Evolutionary conservation across 306 rosid species (phyloP), one percentile per base, ranked within the genome.

Genomic region (Prunus davidiana): DNA sequence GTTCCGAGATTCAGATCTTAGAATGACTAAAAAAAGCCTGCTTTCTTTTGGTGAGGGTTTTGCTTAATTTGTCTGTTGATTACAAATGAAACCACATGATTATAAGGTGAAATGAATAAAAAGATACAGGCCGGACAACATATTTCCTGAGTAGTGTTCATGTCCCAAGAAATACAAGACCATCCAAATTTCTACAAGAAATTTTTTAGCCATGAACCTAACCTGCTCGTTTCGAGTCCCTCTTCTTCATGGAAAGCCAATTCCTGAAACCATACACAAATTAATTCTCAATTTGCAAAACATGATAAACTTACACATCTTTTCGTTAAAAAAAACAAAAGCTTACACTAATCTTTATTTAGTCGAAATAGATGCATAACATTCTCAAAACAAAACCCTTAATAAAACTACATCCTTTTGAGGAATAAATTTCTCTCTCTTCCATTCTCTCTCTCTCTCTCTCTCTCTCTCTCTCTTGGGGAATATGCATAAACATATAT

Each of bases 171-270:
- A 55, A 54, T 27, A 22, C 34, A 55, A 10, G 27, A 51, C 52
- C 64, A 34, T 71, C 52, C 20, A 55, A 71, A 52, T 71, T 50
- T 71, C 32, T 57, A 8, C 5, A 24, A 57, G 6, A 56, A 22
- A 57, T 14, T 16, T 8, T 12, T 18, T 65, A 78, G 2, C 70
- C 64, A 64, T 65, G 83, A 83, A 76, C 51, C 73, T 83, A 51
- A 93, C 98, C 98, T 82, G 97, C 88, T 91, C 90, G 86, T 93
- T 93, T 64, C 98, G 91, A 75, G 80, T 88, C 86, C 80, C 86
- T 93, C 98, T 86, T 91, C 98, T 78, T 93, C 98, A 73, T 90
- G 97, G 83, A 93, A 90, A 72, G 91, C 96, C 82, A 90, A 86
- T 82, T 93, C 98, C 98, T 95, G 72, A 62, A 77, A 87, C 32